These are phyloP conservation scores for Trichoderma orchidacearum DNA, from an alignment of 495 filamentous ascomycete species.

Conservation along the genomic window DNA sequence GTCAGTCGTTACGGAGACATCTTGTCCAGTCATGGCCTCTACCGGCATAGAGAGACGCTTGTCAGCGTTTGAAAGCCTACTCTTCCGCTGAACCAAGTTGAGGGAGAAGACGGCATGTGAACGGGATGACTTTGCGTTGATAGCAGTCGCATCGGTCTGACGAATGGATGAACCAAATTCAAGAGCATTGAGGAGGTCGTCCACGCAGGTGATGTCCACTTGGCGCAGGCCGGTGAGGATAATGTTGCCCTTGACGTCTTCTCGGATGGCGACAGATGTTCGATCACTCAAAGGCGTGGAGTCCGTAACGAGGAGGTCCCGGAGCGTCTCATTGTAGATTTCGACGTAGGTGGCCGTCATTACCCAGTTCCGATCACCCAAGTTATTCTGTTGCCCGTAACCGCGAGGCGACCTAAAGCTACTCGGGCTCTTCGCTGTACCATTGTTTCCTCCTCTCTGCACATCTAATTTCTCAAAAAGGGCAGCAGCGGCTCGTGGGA, in stretches of 20 bases:
- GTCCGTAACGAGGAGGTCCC: slow-evolving; percentile 82
- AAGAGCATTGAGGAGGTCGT: slow-evolving; percentile 77
- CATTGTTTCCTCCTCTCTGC: slow-evolving; percentile 16
- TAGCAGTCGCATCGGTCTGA: slow-evolving; percentile 96
- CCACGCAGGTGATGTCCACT: slow-evolving; percentile 80
- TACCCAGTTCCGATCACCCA: slow-evolving; percentile 50
- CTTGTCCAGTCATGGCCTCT: slow-evolving; percentile 57
- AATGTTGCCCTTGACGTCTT: slow-evolving; percentile 93
- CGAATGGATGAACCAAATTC: slow-evolving; percentile 90
- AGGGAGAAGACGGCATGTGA: slow-evolving; percentile 97
- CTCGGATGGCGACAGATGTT: slow-evolving; percentile 66
- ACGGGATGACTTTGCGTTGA: slow-evolving; percentile 97
- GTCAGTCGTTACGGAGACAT: slow-evolving; percentile 69
- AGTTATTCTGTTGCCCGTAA: slow-evolving; percentile 39
- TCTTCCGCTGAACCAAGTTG: slow-evolving; percentile 81
- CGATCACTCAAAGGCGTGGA: slow-evolving; percentile 54
- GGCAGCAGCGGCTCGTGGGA: slow-evolving; percentile 75
- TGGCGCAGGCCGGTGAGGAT: slow-evolving; percentile 80
- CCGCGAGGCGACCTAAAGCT: slow-evolving; percentile 33
- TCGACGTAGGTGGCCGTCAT: slow-evolving; percentile 96
- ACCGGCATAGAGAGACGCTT: slow-evolving; percentile 85
- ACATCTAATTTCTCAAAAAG: slow-evolving; percentile 79
- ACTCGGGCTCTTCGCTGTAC: slow-evolving; percentile 77
- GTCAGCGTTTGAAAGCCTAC: slow-evolving; percentile 43
- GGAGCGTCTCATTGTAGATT: slow-evolving; percentile 95